Evolutionary conservation across 352 stramenopile species (phyloP), one percentile per base, ranked within the genome.

Genomic region (Phytophthora fragariaefolia): DNA sequence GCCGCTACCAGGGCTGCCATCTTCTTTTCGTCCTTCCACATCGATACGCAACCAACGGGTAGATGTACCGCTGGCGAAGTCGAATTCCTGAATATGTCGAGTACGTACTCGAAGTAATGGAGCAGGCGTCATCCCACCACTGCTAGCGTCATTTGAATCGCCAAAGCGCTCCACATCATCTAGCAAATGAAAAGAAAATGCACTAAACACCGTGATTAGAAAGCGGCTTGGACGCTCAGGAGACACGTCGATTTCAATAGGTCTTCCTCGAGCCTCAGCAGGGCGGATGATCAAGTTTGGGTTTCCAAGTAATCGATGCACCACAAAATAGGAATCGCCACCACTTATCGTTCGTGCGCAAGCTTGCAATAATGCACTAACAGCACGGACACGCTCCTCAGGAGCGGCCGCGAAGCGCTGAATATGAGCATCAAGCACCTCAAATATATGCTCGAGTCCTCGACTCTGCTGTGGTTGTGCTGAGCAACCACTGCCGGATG

Each of bases 271-370:
- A 1, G 79, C 80, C 62, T 93, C 83, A 0, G 85, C 85, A 2
- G 85, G 85, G 8, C 85, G 82, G 42, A 93, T 90, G 59, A 93
- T 89, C 74, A 90, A 89, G 23, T 60, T 82, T 28, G 79, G 69
- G 46, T 90, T 91, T 20, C 85, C 85, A 12, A 94, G 68, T 9
- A 94, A 56, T 40, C 79, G 88, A 59, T 91, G 83, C 8, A 91
- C 81, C 2, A 94, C 86, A 52, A 92, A 89, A 50, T 92, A 94
- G 51, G 83, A 92, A 66, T 94, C 85, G 6, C 85, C 85, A 6
- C 85, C 85, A 32, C 83, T 91, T 62, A 92, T 92, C 1, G 83
- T 92, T 7, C 86, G 77, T 4, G 83, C 86, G 47, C 82, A 92
- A 8, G 86, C 86, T 57, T 94, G 83, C 22, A 92, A 63, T 13